Percentiles rank a stretch among this genome's conserved stretches.
Conservation (phyloP, 139 green algal species). For the Deuterostichococcus epilithicus region DNA sequence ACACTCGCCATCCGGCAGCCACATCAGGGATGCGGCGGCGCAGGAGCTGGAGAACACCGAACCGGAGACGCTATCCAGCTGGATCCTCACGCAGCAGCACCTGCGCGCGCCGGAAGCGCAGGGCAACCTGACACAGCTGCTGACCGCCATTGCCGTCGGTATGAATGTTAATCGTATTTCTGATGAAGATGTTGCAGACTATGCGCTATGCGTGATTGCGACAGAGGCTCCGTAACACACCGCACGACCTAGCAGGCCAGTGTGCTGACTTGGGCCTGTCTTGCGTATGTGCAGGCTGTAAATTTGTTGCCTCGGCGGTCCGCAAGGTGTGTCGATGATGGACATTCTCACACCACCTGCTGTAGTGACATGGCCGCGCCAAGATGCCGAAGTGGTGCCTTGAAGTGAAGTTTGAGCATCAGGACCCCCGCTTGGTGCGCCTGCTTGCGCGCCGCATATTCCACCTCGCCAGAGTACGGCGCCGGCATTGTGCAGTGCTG, state of each 20-base stretch:
- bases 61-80: slow-evolving; percentile 34
- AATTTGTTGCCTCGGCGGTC: slow-evolving; percentile 52
- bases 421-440: background rate
- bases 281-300: too few relatives aligned
- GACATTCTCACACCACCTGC: too few relatives aligned
- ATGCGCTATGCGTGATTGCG: too few relatives aligned
- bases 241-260: too few relatives aligned
- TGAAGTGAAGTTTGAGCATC: background rate
- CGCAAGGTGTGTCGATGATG: slow-evolving; percentile 32
- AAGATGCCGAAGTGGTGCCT: background rate
- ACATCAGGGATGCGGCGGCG: background rate
- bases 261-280: too few relatives aligned
- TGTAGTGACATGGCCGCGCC: too few relatives aligned
- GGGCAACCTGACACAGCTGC: slow-evolving; percentile 48
- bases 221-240: too few relatives aligned
- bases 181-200: too few relatives aligned
- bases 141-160: slow-evolving; percentile 57
- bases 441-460: background rate
- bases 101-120: slow-evolving; percentile 22
- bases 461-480: background rate
- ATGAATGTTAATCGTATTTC: too few relatives aligned
- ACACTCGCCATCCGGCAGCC: background rate
- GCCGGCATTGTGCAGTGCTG: background rate
- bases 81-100: slow-evolving; percentile 42
- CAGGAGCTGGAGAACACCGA: slow-evolving; percentile 22